A percentile compares a stretch with the other conserved stretches of the same genome.
These are phyloP conservation scores for Setaria italica DNA, from an alignment of 202 grass and related monocot species.

Conservation along the genomic window DNA sequence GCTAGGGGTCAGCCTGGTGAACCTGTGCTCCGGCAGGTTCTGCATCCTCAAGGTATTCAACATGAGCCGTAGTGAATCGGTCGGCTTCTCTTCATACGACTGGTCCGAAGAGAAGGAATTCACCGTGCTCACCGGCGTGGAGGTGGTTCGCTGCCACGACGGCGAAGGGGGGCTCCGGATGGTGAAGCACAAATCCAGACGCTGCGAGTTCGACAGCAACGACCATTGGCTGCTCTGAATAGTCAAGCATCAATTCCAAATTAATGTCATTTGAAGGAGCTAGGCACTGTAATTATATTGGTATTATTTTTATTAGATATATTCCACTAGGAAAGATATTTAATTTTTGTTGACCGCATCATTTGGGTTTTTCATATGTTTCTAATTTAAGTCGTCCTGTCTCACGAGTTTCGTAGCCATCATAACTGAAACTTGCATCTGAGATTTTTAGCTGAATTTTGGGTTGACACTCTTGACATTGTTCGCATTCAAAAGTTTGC, in stretches of 20 bases:
- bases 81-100: background rate
- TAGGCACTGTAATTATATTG: too few relatives aligned
- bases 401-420: too few relatives aligned
- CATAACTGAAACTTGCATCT: too few relatives aligned
- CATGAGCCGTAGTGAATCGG: background rate
- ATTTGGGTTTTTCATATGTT: too few relatives aligned
- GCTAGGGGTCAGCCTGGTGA: background rate
- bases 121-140: background rate
- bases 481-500: too few relatives aligned
- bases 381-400: too few relatives aligned
- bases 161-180: background rate
- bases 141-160: background rate
- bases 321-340: too few relatives aligned
- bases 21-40: background rate
- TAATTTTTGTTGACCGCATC: too few relatives aligned
- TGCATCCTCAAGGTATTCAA: background rate
- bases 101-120: background rate
- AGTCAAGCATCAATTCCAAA: too few relatives aligned
- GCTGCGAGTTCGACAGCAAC: accelerated
- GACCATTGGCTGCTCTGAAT: background rate
- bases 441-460: background rate
- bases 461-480: too few relatives aligned
- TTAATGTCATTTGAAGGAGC: too few relatives aligned
- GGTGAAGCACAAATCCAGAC: constrained; percentile 25
- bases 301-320: too few relatives aligned